Conservation (phyloP, 306 rosid species). For the Cucurbita moschata region DNA sequence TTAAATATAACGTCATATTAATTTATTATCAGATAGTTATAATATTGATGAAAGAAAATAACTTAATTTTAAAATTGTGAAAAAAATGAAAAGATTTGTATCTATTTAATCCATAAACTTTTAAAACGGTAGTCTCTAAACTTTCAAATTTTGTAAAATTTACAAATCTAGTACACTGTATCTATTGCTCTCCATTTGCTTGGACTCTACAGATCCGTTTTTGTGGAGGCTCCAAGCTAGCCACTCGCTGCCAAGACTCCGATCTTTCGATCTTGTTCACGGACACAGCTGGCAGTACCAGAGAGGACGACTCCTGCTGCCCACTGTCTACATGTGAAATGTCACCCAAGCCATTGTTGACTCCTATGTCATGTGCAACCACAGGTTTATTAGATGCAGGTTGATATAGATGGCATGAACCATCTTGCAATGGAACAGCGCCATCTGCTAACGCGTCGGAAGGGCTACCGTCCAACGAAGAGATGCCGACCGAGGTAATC, state of each 20-base stretch:
- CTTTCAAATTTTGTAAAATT: too few relatives aligned
- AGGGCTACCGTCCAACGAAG: conserved; percentile 48
- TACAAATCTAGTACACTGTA: not conserved
- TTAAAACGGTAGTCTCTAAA: too few relatives aligned
- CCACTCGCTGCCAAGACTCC: conserved; percentile 61
- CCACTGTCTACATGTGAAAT: conserved; percentile 32
- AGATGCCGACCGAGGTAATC: conserved; percentile 39
- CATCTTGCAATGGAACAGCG: conserved; percentile 52
- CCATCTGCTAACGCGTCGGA: conserved; percentile 67
- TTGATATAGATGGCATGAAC: conserved; percentile 31
- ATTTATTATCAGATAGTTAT: too few relatives aligned
- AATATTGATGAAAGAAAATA: too few relatives aligned
- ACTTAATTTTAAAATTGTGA: too few relatives aligned
- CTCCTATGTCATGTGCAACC: conserved; percentile 24
- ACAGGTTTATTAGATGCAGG: conserved; percentile 23
- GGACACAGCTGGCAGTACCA: not conserved
- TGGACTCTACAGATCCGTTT: conserved; percentile 56
- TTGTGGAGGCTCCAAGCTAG: conserved; percentile 93
- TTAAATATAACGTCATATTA: too few relatives aligned
- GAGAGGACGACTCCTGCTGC: conserved; percentile 26
- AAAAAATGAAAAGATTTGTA: not conserved
- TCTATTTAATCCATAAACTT: conserved; percentile 4
- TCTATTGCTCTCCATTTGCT: conserved; percentile 38
- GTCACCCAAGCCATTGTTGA: conserved; percentile 28
- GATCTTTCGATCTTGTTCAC: conserved; percentile 42